Evolutionary conservation across 1,284 basidiomycete species (phyloP).

Genomic region (Anthracocystis walkeri): DNA sequence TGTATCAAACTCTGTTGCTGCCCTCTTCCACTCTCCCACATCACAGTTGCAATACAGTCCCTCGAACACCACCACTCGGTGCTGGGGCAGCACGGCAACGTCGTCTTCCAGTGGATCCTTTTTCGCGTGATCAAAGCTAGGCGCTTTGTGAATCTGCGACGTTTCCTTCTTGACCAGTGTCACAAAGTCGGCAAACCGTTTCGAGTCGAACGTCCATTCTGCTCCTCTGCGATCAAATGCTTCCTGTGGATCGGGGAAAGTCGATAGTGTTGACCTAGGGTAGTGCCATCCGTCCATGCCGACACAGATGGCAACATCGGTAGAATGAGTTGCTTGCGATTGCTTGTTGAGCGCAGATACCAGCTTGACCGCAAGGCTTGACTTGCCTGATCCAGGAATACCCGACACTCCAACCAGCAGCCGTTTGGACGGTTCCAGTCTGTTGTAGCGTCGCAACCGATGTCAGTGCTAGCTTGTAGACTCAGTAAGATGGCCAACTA

Average conservation of each 20-base stretch:
- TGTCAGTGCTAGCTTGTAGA: not conserved
- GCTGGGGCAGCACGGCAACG: slow-evolving; percentile 74
- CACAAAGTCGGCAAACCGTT: slow-evolving; percentile 60
- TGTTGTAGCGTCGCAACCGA: slow-evolving; percentile 58
- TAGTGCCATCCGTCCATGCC: slow-evolving; percentile 87
- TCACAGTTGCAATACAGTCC: slow-evolving; percentile 84
- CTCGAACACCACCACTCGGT: slow-evolving; percentile 84
- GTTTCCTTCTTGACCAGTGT: slow-evolving; percentile 17
- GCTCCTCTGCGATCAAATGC: slow-evolving; percentile 65
- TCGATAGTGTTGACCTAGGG: slow-evolving; percentile 74
- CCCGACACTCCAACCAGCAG: slow-evolving; percentile 82
- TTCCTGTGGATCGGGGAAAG: slow-evolving; percentile 74
- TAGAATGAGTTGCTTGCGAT: not conserved
- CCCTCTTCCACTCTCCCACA: slow-evolving; percentile 79
- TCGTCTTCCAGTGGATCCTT: slow-evolving; percentile 72
- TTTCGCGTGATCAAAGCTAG: slow-evolving; percentile 79
- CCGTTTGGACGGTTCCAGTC: slow-evolving; percentile 73
- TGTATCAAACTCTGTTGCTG: slow-evolving; percentile 79
- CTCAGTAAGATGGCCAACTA: not conserved
- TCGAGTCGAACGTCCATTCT: slow-evolving; percentile 65
- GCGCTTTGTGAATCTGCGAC: slow-evolving; percentile 50
- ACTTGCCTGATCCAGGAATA: slow-evolving; percentile 86
- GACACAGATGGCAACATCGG: slow-evolving; percentile 75
- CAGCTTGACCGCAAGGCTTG: slow-evolving; percentile 77
- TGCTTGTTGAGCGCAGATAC: slow-evolving; percentile 68